Conservation (phyloP, 768 basidiomycete genomes). For the Solioccasus polychromus region DNA sequence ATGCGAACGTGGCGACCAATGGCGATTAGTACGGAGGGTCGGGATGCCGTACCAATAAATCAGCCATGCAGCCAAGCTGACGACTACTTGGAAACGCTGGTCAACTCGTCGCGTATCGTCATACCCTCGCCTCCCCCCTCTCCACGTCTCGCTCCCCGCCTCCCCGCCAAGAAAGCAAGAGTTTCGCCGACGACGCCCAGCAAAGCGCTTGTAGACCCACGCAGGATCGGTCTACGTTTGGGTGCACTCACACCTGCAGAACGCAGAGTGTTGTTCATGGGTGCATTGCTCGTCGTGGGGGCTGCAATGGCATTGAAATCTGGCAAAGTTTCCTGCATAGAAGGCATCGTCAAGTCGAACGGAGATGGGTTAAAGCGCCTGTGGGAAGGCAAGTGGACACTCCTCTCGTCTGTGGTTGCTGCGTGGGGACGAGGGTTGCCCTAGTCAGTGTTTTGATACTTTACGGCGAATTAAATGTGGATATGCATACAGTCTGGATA, state of each 20-base stretch:
- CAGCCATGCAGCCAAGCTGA: slow-evolving; percentile 21
- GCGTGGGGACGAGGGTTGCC: slow-evolving; percentile 29
- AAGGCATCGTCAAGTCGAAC: slow-evolving; percentile 8
- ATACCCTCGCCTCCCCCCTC: slow-evolving; percentile 27
- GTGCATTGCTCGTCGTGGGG: slow-evolving; percentile 67
- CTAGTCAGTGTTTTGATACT: slow-evolving; percentile 5
- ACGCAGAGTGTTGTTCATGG: slow-evolving; percentile 45
- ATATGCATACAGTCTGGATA: neutral
- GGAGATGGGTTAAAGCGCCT: slow-evolving; percentile 24
- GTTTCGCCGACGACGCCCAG: slow-evolving; percentile 4
- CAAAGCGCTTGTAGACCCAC: slow-evolving; percentile 13
- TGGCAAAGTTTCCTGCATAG: slow-evolving; percentile 11
- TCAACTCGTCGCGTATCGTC: slow-evolving; percentile 21
- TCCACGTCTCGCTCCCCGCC: slow-evolving; percentile 6
- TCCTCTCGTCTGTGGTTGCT: slow-evolving; percentile 21
- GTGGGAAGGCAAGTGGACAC: slow-evolving; percentile 23
- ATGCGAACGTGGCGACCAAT: slow-evolving; percentile 61
- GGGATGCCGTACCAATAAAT: slow-evolving; percentile 23
- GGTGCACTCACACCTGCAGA: slow-evolving; percentile 27
- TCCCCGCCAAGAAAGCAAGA: slow-evolving; percentile 21
- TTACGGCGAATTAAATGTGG: neutral
- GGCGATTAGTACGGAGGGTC: slow-evolving; percentile 23
- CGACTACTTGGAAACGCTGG: slow-evolving; percentile 25
- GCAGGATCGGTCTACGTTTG: slow-evolving; percentile 19
- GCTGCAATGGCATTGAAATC: slow-evolving; percentile 55